These are phyloP conservation scores for Primulina huaijiensis DNA, from an alignment of 257 asterid genomes.

Conservation along the genomic window DNA sequence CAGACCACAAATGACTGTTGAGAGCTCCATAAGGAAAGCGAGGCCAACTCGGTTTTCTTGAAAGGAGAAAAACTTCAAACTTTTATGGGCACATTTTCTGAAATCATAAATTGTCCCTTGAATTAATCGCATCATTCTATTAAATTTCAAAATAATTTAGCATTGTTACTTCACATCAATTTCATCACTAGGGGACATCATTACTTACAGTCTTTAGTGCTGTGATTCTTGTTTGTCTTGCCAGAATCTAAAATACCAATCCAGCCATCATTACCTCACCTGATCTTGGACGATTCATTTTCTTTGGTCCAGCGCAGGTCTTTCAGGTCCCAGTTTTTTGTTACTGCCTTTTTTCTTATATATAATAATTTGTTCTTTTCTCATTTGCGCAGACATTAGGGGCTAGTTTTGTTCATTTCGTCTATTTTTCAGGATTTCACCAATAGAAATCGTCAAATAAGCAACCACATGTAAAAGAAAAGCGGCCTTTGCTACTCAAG, in stretches of 20 bases:
- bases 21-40: not conserved
- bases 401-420: conserved; percentile 14
- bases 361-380: conserved; percentile 28
- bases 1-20: not conserved
- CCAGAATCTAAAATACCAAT: conserved; percentile 28
- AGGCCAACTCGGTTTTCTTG: not conserved
- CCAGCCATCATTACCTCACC: conserved; percentile 21
- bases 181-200: not conserved
- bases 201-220: not conserved
- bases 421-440: conserved; percentile 8
- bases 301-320: conserved; percentile 20
- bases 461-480: conserved; percentile 24
- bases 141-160: conserved; percentile 14
- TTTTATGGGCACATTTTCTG: not conserved
- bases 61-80: too few species aligned
- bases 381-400: conserved; percentile 14
- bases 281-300: conserved; percentile 15
- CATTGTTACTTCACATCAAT: conserved; percentile 17
- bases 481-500: conserved; percentile 2
- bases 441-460: conserved; percentile 20
- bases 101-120: not conserved
- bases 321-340: conserved; percentile 23
- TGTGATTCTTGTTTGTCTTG: conserved; percentile 24
- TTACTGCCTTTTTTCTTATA: conserved; percentile 19
- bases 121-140: not conserved